Percentiles rank a stretch among this genome's conserved stretches.
phyloP scores from a whole-genome alignment of 169 alveolate genomes.

The Plasmodium coatneyi region DNA sequence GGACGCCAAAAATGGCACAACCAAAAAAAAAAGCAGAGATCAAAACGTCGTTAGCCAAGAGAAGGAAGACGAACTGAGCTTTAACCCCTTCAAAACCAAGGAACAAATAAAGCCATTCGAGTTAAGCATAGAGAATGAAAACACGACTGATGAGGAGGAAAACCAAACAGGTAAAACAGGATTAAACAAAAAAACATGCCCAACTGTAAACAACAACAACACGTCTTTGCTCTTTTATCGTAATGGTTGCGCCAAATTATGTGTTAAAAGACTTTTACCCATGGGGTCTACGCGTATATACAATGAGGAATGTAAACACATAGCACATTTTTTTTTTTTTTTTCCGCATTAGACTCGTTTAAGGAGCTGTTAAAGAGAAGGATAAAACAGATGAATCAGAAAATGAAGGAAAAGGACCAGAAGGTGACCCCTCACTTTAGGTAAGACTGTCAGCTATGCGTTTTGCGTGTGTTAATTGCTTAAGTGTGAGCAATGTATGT shows the following conservation, averaged over 20 bases:
- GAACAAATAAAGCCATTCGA: constrained; percentile 36
- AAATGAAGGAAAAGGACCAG: background rate
- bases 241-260: background rate
- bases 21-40: constrained; percentile 20
- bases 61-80: background rate
- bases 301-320: background rate
- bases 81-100: constrained; percentile 18
- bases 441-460: constrained; percentile 3
- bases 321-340: background rate
- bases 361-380: constrained; percentile 29
- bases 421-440: background rate
- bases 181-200: background rate
- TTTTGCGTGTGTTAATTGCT: too few species aligned
- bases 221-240: background rate
- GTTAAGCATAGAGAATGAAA: constrained; percentile 15
- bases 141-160: background rate
- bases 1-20: background rate
- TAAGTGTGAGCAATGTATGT: too few species aligned
- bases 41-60: background rate
- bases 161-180: background rate
- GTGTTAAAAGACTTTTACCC: background rate
- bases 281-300: background rate
- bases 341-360: background rate
- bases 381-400: constrained; percentile 18
- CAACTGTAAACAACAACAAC: background rate